Evolutionary conservation across 257 asterid species (phyloP), one percentile per base, ranked within the genome.

Genomic region (Jacaranda copaia): DNA sequence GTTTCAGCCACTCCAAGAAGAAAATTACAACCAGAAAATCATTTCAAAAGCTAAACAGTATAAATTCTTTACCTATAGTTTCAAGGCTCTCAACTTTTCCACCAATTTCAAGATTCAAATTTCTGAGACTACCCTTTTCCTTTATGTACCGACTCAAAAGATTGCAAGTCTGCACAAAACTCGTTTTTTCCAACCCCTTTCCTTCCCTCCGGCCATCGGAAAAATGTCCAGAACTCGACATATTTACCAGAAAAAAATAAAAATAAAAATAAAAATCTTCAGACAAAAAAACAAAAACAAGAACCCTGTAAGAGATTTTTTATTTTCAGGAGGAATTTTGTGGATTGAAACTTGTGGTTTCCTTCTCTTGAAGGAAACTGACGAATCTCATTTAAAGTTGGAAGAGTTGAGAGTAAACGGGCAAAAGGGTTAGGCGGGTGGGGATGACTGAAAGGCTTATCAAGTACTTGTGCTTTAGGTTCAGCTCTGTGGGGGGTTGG

Each of bases 101-200:
- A 53, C 81, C 78, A 16, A 88, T 84, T 74, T 85, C 91, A 43
- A 87, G 88, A 78, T 86, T 89, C 80, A 92, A 86, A 80, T 89
- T 88, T 80, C 79, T 88, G 39, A 92, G 75, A 51, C 61, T 79
- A 14, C 94, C 92, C 67, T 86, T 89, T 45, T 87, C 87, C 79
- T 91, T 93, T 25, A 93, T 85, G 66, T 78, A 93, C 82, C 74
- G 92, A 76, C 97, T 91, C 89, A 93, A 84, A n/a, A 88, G 92
- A 70, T 88, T 91, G 85, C 98, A 93, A 25, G 97, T 91, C 10
- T 80, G 88, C 0, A 77, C 85, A 40, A 93, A 93, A 73, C 71
- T 88, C 12, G 92, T 80, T 12, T 68, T 82, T 82, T 84, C 92
- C 19, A 84, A 77, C 57, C 74, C 89, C 83, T 82, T 77, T 0